Evolutionary conservation across 2,329 filamentous ascomycete genomes (phyloP), one percentile per base, ranked within the genome.

Genomic region (Rosellinia necatrix): DNA sequence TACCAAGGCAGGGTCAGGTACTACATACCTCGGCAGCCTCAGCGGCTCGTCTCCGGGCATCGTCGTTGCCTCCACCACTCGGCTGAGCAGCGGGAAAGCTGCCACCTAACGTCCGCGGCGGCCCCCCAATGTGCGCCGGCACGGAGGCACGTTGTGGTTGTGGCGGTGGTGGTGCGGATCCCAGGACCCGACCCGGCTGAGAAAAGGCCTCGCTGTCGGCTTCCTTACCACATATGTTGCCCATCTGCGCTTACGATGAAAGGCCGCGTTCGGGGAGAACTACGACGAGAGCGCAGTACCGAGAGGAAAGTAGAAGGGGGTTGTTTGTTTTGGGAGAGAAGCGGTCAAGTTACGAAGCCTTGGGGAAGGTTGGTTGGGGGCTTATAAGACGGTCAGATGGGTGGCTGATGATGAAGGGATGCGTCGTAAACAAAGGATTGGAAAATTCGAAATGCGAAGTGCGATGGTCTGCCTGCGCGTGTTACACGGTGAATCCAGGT

Each of bases 161-260:
- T 60, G 78, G 72, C 17, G 77, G 76, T 60, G 78, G 72, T 17
- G 77, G 76, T 5, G 79, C 77, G 32, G 85, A 79, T 63, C 85
- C 88, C 51, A 96, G 80, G 32, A 85, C 82, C 50, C 90, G 88
- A 57, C 91, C 91, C 44, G 89, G 87, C 50, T 84, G 83, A 49
- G 84, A 75, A 76, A 92, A 94, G 72, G 84, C 79, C 65, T 89
- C 85, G 60, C 83, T 76, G 27, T 84, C 76, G 56, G 79, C 81
- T n/a, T n/a, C n/a, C 72, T 91, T 92, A 71, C 91, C 90, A 78
- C 90, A 96, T 75, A 91, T 81, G 72, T 91, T 93, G 57, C 92
- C 92, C 92, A 97, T 96, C 8, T 37, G 47, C 13, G 21, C 29
- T 3, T 15, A 9, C 6, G 21, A n/a, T n/a, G n/a, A n/a, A 30